Conservation (phyloP, 345 rosid species). For the Iberis pinnata region DNA sequence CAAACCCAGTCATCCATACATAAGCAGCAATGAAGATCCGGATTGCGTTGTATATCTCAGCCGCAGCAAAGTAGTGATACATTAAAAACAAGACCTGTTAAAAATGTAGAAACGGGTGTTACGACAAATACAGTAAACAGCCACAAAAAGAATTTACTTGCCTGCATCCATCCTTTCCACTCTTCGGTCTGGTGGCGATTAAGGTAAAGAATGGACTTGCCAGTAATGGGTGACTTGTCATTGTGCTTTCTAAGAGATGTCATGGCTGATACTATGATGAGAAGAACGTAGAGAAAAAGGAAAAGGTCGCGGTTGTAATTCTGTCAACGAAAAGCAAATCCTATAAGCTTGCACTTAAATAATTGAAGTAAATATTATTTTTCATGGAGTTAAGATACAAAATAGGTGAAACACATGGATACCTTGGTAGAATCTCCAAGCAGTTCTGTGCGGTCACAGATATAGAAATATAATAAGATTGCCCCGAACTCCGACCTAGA, state of each 20-base stretch:
- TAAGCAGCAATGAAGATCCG: constrained; percentile 95
- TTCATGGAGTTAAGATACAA: neutral
- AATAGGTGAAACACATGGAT: neutral
- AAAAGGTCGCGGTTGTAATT: constrained; percentile 85
- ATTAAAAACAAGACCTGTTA: constrained; percentile 84
- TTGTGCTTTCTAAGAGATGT: constrained; percentile 78
- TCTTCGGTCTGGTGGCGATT: constrained; percentile 96
- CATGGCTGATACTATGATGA: constrained; percentile 76
- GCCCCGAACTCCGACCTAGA: constrained; percentile 85
- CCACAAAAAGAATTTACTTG: constrained; percentile 21
- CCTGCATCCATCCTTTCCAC: constrained; percentile 99
- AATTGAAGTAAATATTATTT: neutral
- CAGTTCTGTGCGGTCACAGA: constrained; percentile 68
- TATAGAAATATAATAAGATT: constrained; percentile 59
- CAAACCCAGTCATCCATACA: constrained; percentile 99
- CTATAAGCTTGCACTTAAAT: too few species aligned
- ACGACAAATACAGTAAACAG: neutral
- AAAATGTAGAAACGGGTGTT: too few species aligned
- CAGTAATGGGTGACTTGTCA: constrained; percentile 73
- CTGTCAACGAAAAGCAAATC: too few species aligned
- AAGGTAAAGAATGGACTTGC: constrained; percentile 73
- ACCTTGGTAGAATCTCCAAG: constrained; percentile 82
- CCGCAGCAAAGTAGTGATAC: constrained; percentile 97
- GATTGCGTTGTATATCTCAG: constrained; percentile 89
- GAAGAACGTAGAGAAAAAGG: constrained; percentile 81